Conservation (phyloP, 345 rosid genomes). For the Hibiscus mutabilis region DNA sequence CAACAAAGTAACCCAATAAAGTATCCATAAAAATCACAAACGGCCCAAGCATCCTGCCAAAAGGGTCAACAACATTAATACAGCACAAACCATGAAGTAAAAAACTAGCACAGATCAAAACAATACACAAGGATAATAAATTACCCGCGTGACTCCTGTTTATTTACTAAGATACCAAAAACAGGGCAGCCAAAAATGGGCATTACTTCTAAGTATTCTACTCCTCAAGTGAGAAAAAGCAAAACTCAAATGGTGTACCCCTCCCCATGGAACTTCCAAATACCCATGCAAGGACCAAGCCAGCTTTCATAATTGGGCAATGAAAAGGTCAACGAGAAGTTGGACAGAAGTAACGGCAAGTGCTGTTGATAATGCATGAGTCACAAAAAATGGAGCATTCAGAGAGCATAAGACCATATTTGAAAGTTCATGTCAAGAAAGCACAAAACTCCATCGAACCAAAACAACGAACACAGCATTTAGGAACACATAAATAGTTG, state of each 20-base stretch:
- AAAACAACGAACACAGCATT: slow-evolving; percentile 38
- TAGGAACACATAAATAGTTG: slow-evolving; percentile 34
- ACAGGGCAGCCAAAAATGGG: slow-evolving; percentile 27
- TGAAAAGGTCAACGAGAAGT: slow-evolving; percentile 11
- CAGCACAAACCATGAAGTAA: slow-evolving; percentile 13
- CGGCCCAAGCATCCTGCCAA: slow-evolving; percentile 51
- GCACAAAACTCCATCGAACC: slow-evolving; percentile 38
- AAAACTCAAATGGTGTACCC: slow-evolving; percentile 19
- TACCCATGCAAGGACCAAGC: slow-evolving; percentile 21
- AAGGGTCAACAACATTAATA: slow-evolving; percentile 40
- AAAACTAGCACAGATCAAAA: slow-evolving; percentile 18
- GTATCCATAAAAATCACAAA: slow-evolving; percentile 38
- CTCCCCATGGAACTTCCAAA: slow-evolving; percentile 26
- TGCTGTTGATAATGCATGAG: slow-evolving; percentile 22
- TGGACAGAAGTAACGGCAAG: slow-evolving; percentile 14
- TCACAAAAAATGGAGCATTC: slow-evolving; percentile 31
- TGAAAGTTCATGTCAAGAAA: slow-evolving; percentile 36
- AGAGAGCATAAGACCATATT: slow-evolving; percentile 35
- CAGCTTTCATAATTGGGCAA: slow-evolving; percentile 18
- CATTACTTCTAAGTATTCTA: slow-evolving; percentile 21
- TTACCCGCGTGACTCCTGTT: slow-evolving; percentile 43
- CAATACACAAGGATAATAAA: slow-evolving; percentile 13
- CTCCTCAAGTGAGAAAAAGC: slow-evolving; percentile 25
- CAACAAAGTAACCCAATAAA: slow-evolving; percentile 39
- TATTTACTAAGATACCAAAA: slow-evolving; percentile 28